Percentiles rank a stretch among this genome's conserved stretches.
Evolutionary conservation across 495 filamentous ascomycete genomes (phyloP).

Genomic region (Xylaria scruposa): DNA sequence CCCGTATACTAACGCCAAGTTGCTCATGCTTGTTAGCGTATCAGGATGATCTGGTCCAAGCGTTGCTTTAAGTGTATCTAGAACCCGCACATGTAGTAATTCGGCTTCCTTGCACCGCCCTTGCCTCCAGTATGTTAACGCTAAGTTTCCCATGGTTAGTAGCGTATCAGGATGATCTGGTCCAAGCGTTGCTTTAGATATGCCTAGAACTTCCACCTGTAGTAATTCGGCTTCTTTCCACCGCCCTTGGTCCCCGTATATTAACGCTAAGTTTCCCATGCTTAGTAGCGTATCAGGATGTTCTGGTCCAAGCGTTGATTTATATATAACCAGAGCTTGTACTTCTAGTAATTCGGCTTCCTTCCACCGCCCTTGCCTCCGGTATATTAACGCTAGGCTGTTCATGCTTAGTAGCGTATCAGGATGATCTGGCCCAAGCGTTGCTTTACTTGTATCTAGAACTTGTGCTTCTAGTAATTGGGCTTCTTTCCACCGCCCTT

Average conservation of each 20-base stretch:
- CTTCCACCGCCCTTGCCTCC: constrained; percentile 40
- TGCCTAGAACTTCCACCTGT: constrained; percentile 37
- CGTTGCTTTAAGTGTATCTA: constrained; percentile 40
- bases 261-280: constrained; percentile 43
- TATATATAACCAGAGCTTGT: constrained; percentile 43
- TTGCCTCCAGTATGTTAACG: constrained; percentile 40
- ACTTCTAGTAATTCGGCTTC: constrained; percentile 45
- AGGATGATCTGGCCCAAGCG: constrained; percentile 47
- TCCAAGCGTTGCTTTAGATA: constrained; percentile 39
- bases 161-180: constrained; percentile 48
- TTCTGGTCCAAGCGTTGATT: constrained; percentile 43
- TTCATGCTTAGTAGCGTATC: constrained; percentile 38
- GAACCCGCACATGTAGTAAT: constrained; percentile 39
- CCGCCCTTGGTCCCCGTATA: constrained; percentile 29
- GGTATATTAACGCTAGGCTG: constrained; percentile 47
- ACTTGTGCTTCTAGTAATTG: constrained; percentile 41
- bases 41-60: constrained; percentile 48
- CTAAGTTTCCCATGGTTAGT: constrained; percentile 40
- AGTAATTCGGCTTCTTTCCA: constrained; percentile 49
- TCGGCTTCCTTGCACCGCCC: constrained; percentile 46
- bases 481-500: constrained; percentile 42
- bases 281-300: constrained; percentile 46
- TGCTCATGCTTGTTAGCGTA: constrained; percentile 39
- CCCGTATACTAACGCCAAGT: constrained; percentile 47
- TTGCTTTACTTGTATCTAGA: constrained; percentile 35